Base-by-base conservation (phyloP, 2,329 filamentous ascomycete genomes). In the Daldinia eschscholtzii region DNA sequence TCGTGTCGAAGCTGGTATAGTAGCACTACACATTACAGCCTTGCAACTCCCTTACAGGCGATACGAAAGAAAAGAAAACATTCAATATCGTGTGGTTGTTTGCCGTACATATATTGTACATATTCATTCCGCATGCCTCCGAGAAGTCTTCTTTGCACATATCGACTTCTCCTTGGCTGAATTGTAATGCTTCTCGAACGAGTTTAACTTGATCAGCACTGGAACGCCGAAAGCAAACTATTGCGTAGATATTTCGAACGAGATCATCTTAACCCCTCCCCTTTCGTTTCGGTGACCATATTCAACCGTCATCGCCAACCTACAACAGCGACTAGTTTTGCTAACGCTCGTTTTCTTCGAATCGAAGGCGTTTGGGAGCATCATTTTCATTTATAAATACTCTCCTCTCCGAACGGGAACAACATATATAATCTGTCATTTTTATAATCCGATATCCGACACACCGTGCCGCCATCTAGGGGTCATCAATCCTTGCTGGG, bases 401-500 rank as follows among this genome's bases (percentile, higher is more conserved):
- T 52, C 53, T 2, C 28, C 23, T 64, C 46, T 37, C 42, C 9
- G 20, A 41, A n/a, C 53, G 23, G 28, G 58, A 60, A 15, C 9
- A 42, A 55, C 30, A 37, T 42, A 26, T 46, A 57, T 68, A 63
- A 65, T 61, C 37, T 44, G 50, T 28, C 15, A 42, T 23, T 42
- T n/a, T 30, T 63, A 58, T 61, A 53, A 67, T 62, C 59, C 28
- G 33, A 48, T 61, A 64, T 57, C 60, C 59, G 58, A 56, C 26
- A 46, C 59, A 53, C 58, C 33, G 56, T 48, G 50, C 57, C 28
- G 42, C 42, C 23, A 60, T 64, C 56, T 64, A 68, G 69, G 64
- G 67, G 61, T 61, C 20, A 23, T 57, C 18, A 7, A 15, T 62
- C 50, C 61, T 57, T 62, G 30, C 71, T 50, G 65, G 74, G 75